Percentiles rank a stretch among this genome's conserved stretches.
These are phyloP conservation scores for Suillus fuscotomentosus DNA, from an alignment of 768 basidiomycete genomes.

Conservation along the genomic window DNA sequence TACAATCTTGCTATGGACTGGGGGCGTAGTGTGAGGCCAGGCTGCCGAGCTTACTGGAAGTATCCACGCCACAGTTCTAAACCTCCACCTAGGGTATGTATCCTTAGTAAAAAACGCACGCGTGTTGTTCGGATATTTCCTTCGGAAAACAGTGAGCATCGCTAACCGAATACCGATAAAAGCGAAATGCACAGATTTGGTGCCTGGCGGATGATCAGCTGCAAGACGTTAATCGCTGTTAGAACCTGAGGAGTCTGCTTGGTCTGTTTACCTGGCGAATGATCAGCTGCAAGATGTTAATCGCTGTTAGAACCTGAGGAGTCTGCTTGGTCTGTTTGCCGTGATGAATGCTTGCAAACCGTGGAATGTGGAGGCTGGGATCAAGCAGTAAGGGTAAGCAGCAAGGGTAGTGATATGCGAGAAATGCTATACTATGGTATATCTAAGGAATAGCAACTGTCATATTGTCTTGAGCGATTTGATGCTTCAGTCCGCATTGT, in stretches of 20 bases:
- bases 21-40: too few relatives aligned
- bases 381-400: too few relatives aligned
- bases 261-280: too few relatives aligned
- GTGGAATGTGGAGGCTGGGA: background rate
- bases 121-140: conserved; percentile 44
- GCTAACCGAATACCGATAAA: background rate
- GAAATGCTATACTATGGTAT: too few relatives aligned
- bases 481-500: too few relatives aligned
- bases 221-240: conserved; percentile 28
- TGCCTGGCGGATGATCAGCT: conserved; percentile 47
- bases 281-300: conserved; percentile 23
- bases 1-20: too few relatives aligned
- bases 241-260: too few relatives aligned
- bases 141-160: conserved; percentile 15
- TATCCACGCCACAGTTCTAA: conserved; percentile 49
- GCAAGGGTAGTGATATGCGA: too few relatives aligned
- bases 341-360: conserved; percentile 25
- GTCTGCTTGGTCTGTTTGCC: conserved; percentile 23
- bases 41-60: conserved; percentile 41
- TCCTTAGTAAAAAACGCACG: conserved; percentile 42
- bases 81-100: conserved; percentile 23
- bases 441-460: too few relatives aligned
- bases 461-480: too few relatives aligned
- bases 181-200: conserved; percentile 39
- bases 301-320: conserved; percentile 33